Percentiles rank a stretch among this genome's conserved stretches.
phyloP scores from a whole-genome alignment of 1,284 basidiomycete species.

The Trichosporon inkin region DNA sequence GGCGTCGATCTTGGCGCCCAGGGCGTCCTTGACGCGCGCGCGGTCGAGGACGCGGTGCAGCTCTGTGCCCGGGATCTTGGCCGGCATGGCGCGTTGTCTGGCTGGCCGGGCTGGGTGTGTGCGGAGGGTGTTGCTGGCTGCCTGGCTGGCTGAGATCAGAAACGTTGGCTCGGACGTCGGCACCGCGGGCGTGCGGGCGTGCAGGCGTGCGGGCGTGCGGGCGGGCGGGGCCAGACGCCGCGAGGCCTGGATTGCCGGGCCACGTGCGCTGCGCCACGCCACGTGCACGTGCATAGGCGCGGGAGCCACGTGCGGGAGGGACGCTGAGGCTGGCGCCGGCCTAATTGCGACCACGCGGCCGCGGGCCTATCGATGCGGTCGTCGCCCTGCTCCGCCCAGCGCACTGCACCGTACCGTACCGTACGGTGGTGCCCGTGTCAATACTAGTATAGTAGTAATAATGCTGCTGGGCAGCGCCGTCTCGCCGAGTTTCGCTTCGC shows the following conservation, averaged over 20 bases:
- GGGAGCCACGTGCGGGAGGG: too few species aligned
- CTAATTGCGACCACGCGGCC: neutral
- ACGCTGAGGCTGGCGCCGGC: neutral
- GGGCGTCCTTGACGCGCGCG: slow-evolving; percentile 28
- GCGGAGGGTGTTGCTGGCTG: too few species aligned
- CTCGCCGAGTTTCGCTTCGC: too few species aligned
- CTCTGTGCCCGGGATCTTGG: slow-evolving; percentile 6
- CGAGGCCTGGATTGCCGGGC: slow-evolving; percentile 6
- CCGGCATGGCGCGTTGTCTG: neutral
- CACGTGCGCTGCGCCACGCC: too few species aligned
- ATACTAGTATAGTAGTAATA: too few species aligned
- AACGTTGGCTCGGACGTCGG: too few species aligned
- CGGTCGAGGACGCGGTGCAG: slow-evolving; percentile 35
- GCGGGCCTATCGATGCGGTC: too few species aligned
- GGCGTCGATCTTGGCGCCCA: slow-evolving; percentile 62
- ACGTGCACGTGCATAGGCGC: too few species aligned
- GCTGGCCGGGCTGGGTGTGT: too few species aligned
- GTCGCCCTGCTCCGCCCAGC: neutral
- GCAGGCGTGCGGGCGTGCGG: neutral
- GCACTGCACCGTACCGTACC: neutral
- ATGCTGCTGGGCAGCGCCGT: too few species aligned
- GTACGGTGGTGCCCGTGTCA: too few species aligned
- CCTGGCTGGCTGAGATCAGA: too few species aligned
- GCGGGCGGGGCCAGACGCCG: neutral
- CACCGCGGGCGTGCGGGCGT: neutral